Evolutionary conservation across 2,329 filamentous ascomycete species (phyloP), one percentile per base, ranked within the genome.

Genomic region (Neopestalotiopsis rosae): DNA sequence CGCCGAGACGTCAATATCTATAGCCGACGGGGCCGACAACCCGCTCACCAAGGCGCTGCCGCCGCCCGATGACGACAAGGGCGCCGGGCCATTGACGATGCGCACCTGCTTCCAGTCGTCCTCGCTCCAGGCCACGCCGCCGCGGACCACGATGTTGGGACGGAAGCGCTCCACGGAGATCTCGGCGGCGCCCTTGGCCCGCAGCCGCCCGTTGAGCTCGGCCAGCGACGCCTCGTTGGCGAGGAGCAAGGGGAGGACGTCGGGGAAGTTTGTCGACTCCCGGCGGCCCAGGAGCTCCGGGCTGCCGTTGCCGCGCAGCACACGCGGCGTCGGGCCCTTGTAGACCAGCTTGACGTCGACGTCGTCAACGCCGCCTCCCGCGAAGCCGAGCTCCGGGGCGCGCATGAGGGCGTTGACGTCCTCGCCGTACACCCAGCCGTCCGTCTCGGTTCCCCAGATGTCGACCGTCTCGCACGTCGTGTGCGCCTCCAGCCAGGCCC

Each of bases 111-210:
- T 91, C 89, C 89, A 91, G 17, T 82, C 82, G 75, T 91, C 89
- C 75, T 91, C 90, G 49, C 83, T 83, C 89, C 89, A 91, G 0
- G 89, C 84, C 66, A 81, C 79, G 52, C 81, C 79, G 1, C 89
- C 89, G 14, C 81, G 79, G 58, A 91, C 83, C 28, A 91, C 82
- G 67, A 91, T 88, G 75, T 91, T 91, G 1, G 89, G 88, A 20
- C 90, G 80, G 76, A 91, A 91, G 2, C 89, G 84, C 75, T 91
- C 89, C 68, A 91, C 86, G 0, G 82, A 86, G 42, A 90, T 84
- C n/a, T 82, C 79, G 4, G 84, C 80, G 32, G 83, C 79, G 1
- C 83, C 82, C 30, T 74, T 76, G 34, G 72, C 71, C 40, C 68
- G 72, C 30, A 91, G 79, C 14, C 89, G 83, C 3, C 73, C 69